Evolutionary conservation across 768 basidiomycete species (phyloP), one percentile per base, ranked within the genome.

Genomic region (Rhizopogon roseolus): DNA sequence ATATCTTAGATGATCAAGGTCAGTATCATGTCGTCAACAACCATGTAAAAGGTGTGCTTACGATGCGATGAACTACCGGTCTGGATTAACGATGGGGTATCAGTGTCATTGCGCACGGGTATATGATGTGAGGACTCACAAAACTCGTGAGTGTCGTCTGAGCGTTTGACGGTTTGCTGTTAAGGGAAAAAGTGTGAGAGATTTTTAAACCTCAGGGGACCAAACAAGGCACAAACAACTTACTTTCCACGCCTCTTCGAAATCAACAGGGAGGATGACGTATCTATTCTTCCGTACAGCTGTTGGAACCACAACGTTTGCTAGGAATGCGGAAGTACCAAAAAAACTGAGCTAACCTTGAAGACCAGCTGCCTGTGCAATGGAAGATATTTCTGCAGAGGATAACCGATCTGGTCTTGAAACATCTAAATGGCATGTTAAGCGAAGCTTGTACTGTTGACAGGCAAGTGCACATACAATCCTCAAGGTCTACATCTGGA

Each of bases 161-260:
- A 82, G 63, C 90, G 82, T 79, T 98, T 98, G 83, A 98, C 93
- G 34, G 87, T 90, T 88, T 93, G 88, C 94, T 97, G 76, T 66
- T 54, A 46, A 60, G 65, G 64, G 67, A 67, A 65, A 62, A 61
- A 22, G 22, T 22, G 58, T 39, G 64, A 58, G 63, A 69, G 63
- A 56, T 66, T 70, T 70, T 67, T 63, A 58, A 22, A 22, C 46
- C 50, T 61, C 37, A 56, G 50, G 48, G 36, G 55, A 56, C 64
- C 73, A 80, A 79, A 77, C 66, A 81, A 60, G 32, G 54, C 9
- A 60, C 66, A 85, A 86, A 84, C 59, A 80, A 82, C 90, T 65
- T 60, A 96, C 94, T 81, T 98, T 98, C 95, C 95, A 99, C 66
- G 94, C 94, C 71, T 98, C 96, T 68, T 99, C 97, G 64, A 99